Percentiles rank a stretch among this genome's conserved stretches.
phyloP scores from a whole-genome alignment of 495 filamentous ascomycete genomes.

The Tuber brumale region DNA sequence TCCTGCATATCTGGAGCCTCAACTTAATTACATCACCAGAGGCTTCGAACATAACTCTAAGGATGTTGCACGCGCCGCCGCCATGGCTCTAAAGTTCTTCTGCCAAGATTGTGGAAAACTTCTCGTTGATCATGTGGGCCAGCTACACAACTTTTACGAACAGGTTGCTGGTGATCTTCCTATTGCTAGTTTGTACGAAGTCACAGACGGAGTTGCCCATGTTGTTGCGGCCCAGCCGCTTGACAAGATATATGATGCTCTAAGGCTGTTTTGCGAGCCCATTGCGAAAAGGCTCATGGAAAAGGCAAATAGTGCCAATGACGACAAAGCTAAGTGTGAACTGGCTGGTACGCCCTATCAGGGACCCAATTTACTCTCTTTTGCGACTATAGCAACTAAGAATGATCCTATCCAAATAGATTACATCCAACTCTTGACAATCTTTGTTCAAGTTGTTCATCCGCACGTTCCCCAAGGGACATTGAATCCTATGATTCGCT shows the following conservation, averaged over 20 bases:
- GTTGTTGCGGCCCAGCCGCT: conserved; percentile 81
- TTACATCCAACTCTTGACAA: conserved; percentile 82
- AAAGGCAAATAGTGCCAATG: conserved; percentile 75
- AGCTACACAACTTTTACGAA: conserved; percentile 88
- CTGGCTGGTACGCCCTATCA: conserved; percentile 61
- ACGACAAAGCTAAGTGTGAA: conserved; percentile 69
- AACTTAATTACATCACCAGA: conserved; percentile 88
- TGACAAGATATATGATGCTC: conserved; percentile 67
- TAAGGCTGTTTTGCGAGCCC: conserved; percentile 92
- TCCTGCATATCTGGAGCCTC: conserved; percentile 79
- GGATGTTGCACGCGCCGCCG: conserved; percentile 84
- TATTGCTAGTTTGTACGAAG: conserved; percentile 79
- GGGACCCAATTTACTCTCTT: conserved; percentile 12
- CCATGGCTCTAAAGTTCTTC: conserved; percentile 92
- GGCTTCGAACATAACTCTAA: conserved; percentile 78
- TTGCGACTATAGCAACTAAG: conserved; percentile 1
- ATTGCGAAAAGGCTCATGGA: conserved; percentile 77
- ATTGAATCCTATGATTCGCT: conserved; percentile 88
- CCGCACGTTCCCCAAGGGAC: conserved; percentile 66
- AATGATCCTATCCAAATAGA: conserved; percentile 48
- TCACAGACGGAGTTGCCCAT: conserved; percentile 87
- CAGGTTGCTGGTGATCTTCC: conserved; percentile 78
- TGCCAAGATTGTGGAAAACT: conserved; percentile 87
- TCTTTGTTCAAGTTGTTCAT: conserved; percentile 65
- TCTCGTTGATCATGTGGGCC: conserved; percentile 66